phyloP scores from a whole-genome alignment of 2,329 filamentous ascomycete genomes.

The Myriosclerotinia curreyana region DNA sequence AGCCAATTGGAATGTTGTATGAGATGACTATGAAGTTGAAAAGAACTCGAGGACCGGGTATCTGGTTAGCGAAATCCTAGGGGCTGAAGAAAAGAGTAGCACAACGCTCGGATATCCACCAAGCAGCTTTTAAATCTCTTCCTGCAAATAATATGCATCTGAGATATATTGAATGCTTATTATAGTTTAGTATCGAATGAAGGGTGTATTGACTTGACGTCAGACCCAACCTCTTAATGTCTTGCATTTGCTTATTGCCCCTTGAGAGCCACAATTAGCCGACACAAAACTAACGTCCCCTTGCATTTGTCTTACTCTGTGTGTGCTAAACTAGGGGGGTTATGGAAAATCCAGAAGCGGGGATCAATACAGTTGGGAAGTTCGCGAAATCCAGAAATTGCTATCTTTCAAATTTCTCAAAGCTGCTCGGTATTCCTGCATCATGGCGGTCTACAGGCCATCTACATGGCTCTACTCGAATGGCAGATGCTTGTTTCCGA shows the following conservation, averaged over 20 bases:
- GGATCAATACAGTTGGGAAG: not conserved
- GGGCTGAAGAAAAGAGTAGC: not conserved
- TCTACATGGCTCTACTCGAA: too few species aligned
- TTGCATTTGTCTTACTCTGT: slow-evolving; percentile 6
- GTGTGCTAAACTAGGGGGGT: not conserved
- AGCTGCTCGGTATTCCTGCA: not conserved
- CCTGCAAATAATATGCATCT: not conserved
- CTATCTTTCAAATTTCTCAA: not conserved
- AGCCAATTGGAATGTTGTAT: not conserved
- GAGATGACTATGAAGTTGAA: not conserved
- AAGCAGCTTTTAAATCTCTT: not conserved
- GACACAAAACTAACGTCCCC: slow-evolving; percentile 10
- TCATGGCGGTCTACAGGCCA: too few species aligned
- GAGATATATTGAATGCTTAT: slow-evolving; percentile 1
- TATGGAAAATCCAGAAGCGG: not conserved
- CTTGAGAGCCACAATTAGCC: slow-evolving; percentile 2
- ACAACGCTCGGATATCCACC: slow-evolving; percentile 11
- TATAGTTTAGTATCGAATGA: not conserved
- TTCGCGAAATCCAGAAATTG: not conserved
- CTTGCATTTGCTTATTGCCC: not conserved
- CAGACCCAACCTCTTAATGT: not conserved
- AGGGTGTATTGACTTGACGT: not conserved
- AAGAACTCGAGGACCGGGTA: not conserved
- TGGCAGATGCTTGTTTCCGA: not conserved
- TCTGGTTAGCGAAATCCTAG: slow-evolving; percentile 7